Evolutionary conservation across 352 stramenopile species (phyloP).

Genomic region (Globisporangium solare): DNA sequence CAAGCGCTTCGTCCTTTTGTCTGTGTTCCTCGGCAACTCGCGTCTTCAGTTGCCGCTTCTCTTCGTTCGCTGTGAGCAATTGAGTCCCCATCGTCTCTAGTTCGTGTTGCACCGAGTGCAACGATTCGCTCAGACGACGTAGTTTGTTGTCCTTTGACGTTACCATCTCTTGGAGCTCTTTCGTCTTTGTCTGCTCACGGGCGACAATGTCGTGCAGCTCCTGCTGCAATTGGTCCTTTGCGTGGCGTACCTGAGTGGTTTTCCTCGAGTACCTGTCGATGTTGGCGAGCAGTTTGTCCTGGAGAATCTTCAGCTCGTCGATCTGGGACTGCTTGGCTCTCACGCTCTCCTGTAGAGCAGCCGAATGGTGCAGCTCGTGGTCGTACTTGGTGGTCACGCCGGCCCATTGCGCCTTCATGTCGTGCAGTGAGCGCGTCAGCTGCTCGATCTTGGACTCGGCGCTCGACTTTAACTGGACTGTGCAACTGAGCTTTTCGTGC

Average conservation of each 20-base stretch:
- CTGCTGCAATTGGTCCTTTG: not conserved
- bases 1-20: too few species aligned
- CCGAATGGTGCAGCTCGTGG: constrained; percentile 11
- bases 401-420: constrained; percentile 15
- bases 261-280: constrained; percentile 42
- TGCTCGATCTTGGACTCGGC: constrained; percentile 24
- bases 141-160: too few species aligned
- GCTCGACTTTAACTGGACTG: constrained; percentile 22
- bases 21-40: too few species aligned
- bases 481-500: constrained; percentile 15
- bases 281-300: constrained; percentile 60
- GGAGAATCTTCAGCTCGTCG: constrained; percentile 56
- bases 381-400: constrained; percentile 17
- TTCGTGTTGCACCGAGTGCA: too few species aligned
- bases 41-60: too few species aligned
- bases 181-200: too few species aligned
- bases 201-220: too few species aligned
- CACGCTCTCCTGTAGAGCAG: constrained; percentile 16
- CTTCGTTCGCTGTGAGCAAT: too few species aligned
- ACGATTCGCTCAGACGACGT: too few species aligned
- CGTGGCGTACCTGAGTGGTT: constrained; percentile 18
- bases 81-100: too few species aligned
- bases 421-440: constrained; percentile 9
- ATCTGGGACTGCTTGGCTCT: constrained; percentile 29
- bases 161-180: too few species aligned